Percentiles rank a stretch among this genome's conserved stretches.
phyloP scores from a whole-genome alignment of 2,329 filamentous ascomycete species.

The Ophiostoma sp. region DNA sequence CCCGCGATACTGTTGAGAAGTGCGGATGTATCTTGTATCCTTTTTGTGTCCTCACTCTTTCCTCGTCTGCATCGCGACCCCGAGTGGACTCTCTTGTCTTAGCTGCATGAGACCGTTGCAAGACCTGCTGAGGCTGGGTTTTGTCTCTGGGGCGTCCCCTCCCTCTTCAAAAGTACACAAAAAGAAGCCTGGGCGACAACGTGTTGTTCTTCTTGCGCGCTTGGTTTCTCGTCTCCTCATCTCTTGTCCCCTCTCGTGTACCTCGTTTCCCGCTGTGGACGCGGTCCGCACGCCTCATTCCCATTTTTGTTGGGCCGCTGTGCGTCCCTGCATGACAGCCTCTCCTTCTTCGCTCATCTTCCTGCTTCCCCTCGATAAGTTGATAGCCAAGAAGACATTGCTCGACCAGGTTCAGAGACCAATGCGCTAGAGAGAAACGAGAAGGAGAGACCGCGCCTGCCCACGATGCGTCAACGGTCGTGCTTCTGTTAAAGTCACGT shows the following conservation, averaged over 20 bases:
- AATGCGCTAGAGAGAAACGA: slow-evolving; percentile 17
- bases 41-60: not conserved
- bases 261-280: not conserved
- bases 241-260: not conserved
- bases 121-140: slow-evolving; percentile 6
- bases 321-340: not conserved
- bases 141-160: not conserved
- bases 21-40: not conserved
- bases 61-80: not conserved
- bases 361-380: not conserved
- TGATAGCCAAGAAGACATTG: not conserved
- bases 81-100: not conserved
- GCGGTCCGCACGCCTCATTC: not conserved
- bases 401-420: not conserved
- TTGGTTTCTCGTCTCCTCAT: not conserved
- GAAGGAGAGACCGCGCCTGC: slow-evolving; percentile 2
- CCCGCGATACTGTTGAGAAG: not conserved
- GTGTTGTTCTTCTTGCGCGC: not conserved
- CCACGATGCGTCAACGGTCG: not conserved
- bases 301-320: slow-evolving; percentile 13
- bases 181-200: not conserved
- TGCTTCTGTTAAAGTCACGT: not conserved
- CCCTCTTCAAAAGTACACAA: not conserved
- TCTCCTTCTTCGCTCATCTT: not conserved
- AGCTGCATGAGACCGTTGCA: slow-evolving; percentile 13